phyloP scores from a whole-genome alignment of 2,329 filamentous ascomycete species.

The Phialemoniopsis sp. region DNA sequence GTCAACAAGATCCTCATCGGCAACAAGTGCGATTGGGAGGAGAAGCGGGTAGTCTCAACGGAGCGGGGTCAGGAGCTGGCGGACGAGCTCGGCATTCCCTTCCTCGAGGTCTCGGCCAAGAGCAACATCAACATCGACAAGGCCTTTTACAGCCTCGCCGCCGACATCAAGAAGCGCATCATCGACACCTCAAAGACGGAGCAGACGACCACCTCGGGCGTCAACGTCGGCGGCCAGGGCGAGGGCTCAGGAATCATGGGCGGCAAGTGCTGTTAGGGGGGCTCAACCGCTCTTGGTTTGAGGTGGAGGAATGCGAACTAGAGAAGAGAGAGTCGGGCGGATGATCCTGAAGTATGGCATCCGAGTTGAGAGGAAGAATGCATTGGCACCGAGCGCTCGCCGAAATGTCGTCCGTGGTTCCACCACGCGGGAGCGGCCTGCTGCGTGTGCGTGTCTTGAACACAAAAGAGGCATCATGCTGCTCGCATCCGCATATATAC shows the following conservation, averaged over 20 bases:
- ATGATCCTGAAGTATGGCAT: no score
- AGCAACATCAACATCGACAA: constrained; percentile 99
- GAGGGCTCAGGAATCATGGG: constrained; percentile 45
- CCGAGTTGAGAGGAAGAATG: no score
- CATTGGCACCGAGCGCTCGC: no score
- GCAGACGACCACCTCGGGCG: constrained; percentile 50
- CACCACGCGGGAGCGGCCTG: no score
- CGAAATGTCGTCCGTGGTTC: no score
- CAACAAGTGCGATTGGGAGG: constrained; percentile 99
- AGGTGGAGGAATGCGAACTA: no score
- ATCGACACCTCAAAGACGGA: constrained; percentile 87
- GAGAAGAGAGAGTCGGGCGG: no score
- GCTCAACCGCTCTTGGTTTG: no score
- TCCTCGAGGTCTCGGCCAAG: constrained; percentile 98
- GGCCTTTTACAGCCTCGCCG: constrained; percentile 91
- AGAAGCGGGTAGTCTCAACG: constrained; percentile 91
- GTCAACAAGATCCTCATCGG: constrained; percentile 99
- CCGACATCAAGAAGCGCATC: constrained; percentile 97
- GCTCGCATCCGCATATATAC: no score
- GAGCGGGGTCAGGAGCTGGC: constrained; percentile 91
- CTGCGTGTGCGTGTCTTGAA: no score
- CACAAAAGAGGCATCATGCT: no score
- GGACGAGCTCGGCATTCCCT: constrained; percentile 93
- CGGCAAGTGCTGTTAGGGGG: constrained; percentile 72
- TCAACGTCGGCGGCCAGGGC: constrained; percentile 65